These are phyloP conservation scores for Leavenworthia alabamica DNA, from an alignment of 345 rosid species.

Conservation along the genomic window DNA sequence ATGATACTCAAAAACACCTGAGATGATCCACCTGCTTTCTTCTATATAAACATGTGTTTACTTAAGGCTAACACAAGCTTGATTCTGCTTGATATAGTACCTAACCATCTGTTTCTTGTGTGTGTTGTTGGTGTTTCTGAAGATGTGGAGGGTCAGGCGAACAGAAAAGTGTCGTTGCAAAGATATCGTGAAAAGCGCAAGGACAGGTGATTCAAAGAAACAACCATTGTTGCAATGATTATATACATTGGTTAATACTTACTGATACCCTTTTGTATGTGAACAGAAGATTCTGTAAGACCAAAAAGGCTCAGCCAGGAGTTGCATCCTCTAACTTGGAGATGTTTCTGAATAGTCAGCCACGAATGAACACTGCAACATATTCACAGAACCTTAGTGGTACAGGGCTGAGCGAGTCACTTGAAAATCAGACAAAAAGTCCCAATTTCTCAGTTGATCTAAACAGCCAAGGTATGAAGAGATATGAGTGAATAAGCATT, in stretches of 20 bases:
- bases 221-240: not conserved
- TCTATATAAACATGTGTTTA: not conserved
- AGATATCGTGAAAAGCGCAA: conserved; percentile 70
- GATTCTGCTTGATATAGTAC: not conserved
- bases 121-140: conserved; percentile 23
- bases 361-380: conserved; percentile 34
- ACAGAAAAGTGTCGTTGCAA: conserved; percentile 58
- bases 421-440: conserved; percentile 39
- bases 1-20: not conserved
- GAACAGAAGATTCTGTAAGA: conserved; percentile 53
- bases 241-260: not conserved
- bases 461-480: conserved; percentile 45
- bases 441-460: conserved; percentile 49
- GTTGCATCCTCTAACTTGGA: conserved; percentile 46
- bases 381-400: conserved; percentile 42
- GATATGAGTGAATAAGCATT: not conserved
- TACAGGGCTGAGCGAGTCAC: conserved; percentile 25
- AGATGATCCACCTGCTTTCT: not conserved
- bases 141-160: conserved; percentile 68
- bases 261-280: conserved; percentile 4
- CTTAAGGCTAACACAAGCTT: not conserved
- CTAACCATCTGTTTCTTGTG: conserved; percentile 7
- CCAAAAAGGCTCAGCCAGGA: conserved; percentile 48
- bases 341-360: conserved; percentile 48
- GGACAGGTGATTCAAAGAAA: conserved; percentile 51